Evolutionary conservation across 129 eudicot species (phyloP), one percentile per base, ranked within the genome.

Genomic region (Chrysanthemum makinoi): DNA sequence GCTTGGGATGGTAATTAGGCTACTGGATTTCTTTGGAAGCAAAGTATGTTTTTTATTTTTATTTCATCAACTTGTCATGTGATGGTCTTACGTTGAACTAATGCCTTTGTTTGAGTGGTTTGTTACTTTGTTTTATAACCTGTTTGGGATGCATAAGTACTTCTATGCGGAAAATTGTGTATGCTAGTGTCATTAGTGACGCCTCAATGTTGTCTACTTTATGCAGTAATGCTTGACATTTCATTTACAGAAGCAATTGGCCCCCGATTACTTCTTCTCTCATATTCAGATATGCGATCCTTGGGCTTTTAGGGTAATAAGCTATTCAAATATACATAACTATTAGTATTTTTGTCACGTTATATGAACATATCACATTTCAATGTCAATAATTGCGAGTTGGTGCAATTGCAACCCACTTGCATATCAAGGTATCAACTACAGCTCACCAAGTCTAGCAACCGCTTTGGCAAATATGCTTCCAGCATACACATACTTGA

Each of bases 291-390:
- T 55, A 16, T 8, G 26, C 10, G 61, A 55, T 18, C 61, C 61
- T 55, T 55, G 61, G 28, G 61, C 61, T 55, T 2, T 55, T 55
- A 18, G 61, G 61, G 61, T 18, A 55, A 55, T 20, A 56, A 56
- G 30, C 28, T 56, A 56, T 18, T 56, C 59, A 54, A 16, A 54
- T 54, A 54, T 10, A 54, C 10, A 16, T 8, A 54, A 16, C 35
- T 53, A 16, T 16, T 53, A 53, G 59, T 53, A 53, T 53, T 10
- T 15, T 17, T 53, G 9, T 53, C 59, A 53, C 18, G 18, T 53
- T 19, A 53, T 53, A 53, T 53, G 61, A 55, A 17, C 26, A 55
- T 55, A 55, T 55, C 20, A 8, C 35, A 30, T 30, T 30, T 30
- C 35, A 30, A 55, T 6, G 20, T 18, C 26, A 18, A 12, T 26